A percentile compares a stretch with the other conserved stretches of the same genome.
These are phyloP conservation scores for Verticillium albo-atrum DNA, from an alignment of 2,329 filamentous ascomycete genomes.

Conservation along the genomic window DNA sequence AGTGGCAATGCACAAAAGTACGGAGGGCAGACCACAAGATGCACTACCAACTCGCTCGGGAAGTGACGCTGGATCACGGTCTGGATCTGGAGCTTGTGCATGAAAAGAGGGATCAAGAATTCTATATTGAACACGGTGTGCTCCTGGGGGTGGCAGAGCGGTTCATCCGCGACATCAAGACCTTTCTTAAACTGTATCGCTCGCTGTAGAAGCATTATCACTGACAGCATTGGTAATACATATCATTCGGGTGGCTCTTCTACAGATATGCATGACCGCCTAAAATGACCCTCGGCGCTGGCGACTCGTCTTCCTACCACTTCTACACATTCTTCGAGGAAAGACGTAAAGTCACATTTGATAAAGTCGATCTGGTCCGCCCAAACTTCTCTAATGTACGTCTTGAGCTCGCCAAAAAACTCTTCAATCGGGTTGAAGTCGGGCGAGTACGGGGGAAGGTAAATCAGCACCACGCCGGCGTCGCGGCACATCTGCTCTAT, in stretches of 20 bases:
- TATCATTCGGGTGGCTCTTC: neutral
- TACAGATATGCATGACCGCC: neutral
- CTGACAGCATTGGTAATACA: too few relatives aligned
- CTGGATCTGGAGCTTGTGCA: neutral
- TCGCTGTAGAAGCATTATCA: too few relatives aligned
- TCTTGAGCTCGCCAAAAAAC: constrained; percentile 8
- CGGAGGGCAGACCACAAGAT: neutral
- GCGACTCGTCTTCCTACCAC: neutral
- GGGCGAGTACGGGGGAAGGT: constrained; percentile 15
- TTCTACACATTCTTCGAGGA: neutral
- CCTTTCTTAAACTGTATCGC: neutral
- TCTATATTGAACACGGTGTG: neutral
- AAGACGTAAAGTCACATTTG: neutral
- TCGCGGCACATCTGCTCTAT: constrained; percentile 20
- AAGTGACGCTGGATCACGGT: neutral
- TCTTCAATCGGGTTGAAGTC: constrained; percentile 20
- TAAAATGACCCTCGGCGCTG: neutral
- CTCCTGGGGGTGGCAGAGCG: neutral
- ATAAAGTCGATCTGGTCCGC: neutral
- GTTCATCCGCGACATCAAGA: neutral
- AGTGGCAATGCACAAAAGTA: neutral
- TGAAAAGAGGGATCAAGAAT: neutral
- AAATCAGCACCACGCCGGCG: constrained; percentile 10
- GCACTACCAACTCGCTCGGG: neutral
- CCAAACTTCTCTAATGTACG: neutral